Evolutionary conservation across 345 rosid genomes (phyloP), one percentile per base, ranked within the genome.

Genomic region (Pugionium cornutum): DNA sequence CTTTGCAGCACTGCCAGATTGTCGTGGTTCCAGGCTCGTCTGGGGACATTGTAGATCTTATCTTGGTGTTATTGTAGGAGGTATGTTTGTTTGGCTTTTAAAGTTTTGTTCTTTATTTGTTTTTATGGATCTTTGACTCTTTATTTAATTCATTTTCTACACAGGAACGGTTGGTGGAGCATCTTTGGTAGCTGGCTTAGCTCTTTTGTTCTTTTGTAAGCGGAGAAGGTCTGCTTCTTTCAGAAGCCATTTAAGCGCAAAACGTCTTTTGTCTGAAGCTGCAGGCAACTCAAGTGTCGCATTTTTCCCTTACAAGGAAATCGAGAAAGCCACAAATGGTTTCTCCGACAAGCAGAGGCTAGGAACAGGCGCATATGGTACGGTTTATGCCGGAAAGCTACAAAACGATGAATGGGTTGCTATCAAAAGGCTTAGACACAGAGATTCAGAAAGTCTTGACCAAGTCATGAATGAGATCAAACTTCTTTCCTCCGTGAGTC

Each of bases 401-500:
- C 78, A 81, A 36, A 77, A 68, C 27, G 83, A 82, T 46, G 79
- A 81, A 29, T 88, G 78, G 84, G 97, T 89, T 52, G 98, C 98
- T 28, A 87, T 92, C 56, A 92, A 92, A 78, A 81, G 83, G 82
- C 85, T 88, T 44, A 84, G 81, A 73, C 80, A 84, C 29, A 80
- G 82, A 75, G 98, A 88, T 49, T 75, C 87, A 1, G 86, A 84
- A 31, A 86, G 97, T 64, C 58, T 89, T 29, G 96, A 86, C 59
- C 96, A 89, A 82, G 96, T 89, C 64, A 81, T 84, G 94, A 92
- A 92, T 43, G 98, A 92, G 81, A 85, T 92, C 70, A 92, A 88
- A 81, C 98, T 92, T 66, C 85, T 92, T 48, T 86, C 98, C 0
- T 86, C 94, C 4, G 97, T 92, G 40, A 86, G 96, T 77, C 98